Evolutionary conservation across 1,284 basidiomycete species (phyloP), one percentile per base, ranked within the genome.

Genomic region (Ustilago shanxiensis): DNA sequence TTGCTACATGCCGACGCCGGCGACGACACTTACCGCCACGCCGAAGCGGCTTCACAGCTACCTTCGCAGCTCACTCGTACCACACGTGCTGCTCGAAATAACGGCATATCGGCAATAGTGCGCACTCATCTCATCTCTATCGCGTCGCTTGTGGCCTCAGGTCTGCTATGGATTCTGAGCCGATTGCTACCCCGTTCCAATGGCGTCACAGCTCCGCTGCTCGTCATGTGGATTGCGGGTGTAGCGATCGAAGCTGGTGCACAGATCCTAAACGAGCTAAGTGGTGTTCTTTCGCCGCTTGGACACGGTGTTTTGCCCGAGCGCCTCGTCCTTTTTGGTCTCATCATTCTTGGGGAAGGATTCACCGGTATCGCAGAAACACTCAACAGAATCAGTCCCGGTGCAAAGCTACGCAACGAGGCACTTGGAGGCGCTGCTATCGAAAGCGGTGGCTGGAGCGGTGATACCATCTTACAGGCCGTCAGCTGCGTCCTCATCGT

Each of bases 291-390:
- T n/a, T 53, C 60, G 8, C 50, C 63, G 24, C 63, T 78, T 6
- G 58, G 57, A 11, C 45, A 47, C 16, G 64, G 60, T 22, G 62
- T 66, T 4, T 57, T 78, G 2, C 62, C 72, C 35, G 72, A 78
- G 49, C 54, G 75, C 11, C 53, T 78, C 18, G 62, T 72, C 0
- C 68, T 78, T 6, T 73, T 78, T 44, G 67, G 65, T 10, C 72
- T 78, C 47, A 74, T 78, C 41, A 62, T 78, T 18, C 72, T 78
- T 35, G 75, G 75, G 49, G 72, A 73, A 59, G 75, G 70, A n/a
- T 74, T 78, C 61, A 63, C 63, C 2, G 64, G 71, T 14, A 66
- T 78, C 50, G 64, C 61, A 2, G 62, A 68, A 22, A 65, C 72
- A 2, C 65, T 78, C 60, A 78, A 78, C 53, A 49, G 29, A 22